Evolutionary conservation across 2,329 filamentous ascomycete species (phyloP), one percentile per base, ranked within the genome.

Genomic region (Diaporthe sp.): DNA sequence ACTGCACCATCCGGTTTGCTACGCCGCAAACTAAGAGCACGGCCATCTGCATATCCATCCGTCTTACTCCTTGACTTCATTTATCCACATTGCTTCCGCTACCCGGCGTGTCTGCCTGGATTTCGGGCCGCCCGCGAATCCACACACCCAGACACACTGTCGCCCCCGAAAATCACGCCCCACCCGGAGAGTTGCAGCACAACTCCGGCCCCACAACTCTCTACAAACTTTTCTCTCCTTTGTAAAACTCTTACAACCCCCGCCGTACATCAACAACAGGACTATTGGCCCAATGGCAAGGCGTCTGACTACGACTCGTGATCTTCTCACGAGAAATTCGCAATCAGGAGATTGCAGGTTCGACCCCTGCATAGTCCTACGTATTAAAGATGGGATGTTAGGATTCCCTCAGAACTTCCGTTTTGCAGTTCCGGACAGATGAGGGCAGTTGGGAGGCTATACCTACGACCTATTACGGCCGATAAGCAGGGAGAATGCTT

Each of bases 301-400:
- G 82, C 83, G 83, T 84, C 82, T 85, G 83, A 85, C 83, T 84
- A 84, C 83, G 82, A 84, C 54, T 68, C 47, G 64, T 61, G 55
- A 71, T 57, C 13, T 38, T 33, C 30, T 71, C 28, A 68, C 15
- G 64, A 68, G 64, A 38, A 15, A 28, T 61, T 22, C 55, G 69
- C 10, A 60, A 73, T 75, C 74, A 75, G 71, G 74, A 75, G 74
- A 67, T 75, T 75, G 66, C 74, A 74, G 74, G 71, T 75, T 75
- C 71, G 74, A 74, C 57, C 74, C 71, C 74, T 75, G 74, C 71
- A 66, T 50, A 47, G 64, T 68, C 50, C 64, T 54, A 7, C 1
- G 19, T 5, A 6, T 19, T 7, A 33, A 10, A 17, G 3, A n/a
- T 17, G 28, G 22, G 28, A 1, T 19, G 35, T 1, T 2, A 15